phyloP scores from a whole-genome alignment of 225 moss, liverwort and hornwort genomes.

The Physcomitrellopsis africana region DNA sequence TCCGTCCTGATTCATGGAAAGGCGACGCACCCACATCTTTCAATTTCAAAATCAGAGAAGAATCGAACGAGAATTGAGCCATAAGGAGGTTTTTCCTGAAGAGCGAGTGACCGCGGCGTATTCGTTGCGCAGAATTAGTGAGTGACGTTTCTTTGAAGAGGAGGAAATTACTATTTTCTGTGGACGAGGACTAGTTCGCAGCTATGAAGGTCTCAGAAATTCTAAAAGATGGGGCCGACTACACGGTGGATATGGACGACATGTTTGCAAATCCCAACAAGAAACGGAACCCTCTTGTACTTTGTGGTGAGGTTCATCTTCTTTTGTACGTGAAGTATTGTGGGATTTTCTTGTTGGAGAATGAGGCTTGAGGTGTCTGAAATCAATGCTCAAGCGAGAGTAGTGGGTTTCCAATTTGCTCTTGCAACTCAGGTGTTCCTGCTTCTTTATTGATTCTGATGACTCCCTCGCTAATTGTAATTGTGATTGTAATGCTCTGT shows the following conservation, averaged over 20 bases:
- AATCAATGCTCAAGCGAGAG: not conserved
- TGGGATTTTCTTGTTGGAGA: not conserved
- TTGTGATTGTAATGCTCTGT: no score
- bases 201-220: slow-evolving; percentile 28
- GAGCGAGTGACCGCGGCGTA: not conserved
- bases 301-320: slow-evolving; percentile 36
- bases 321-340: not conserved
- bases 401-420: not conserved
- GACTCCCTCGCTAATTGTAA: not conserved
- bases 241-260: slow-evolving; percentile 32
- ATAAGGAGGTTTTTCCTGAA: not conserved
- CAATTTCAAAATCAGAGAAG: not conserved
- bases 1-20: not conserved
- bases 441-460: not conserved
- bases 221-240: slow-evolving; percentile 18
- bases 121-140: not conserved
- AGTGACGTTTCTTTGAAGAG: not conserved
- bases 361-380: no score
- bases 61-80: not conserved
- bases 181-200: not conserved
- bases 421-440: not conserved
- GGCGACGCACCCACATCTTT: not conserved
- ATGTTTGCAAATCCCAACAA: slow-evolving; percentile 48
- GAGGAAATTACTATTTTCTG: not conserved
- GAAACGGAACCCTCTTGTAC: slow-evolving; percentile 58